These are phyloP conservation scores for Populus davidiana DNA, from an alignment of 345 rosid species.

Conservation along the genomic window DNA sequence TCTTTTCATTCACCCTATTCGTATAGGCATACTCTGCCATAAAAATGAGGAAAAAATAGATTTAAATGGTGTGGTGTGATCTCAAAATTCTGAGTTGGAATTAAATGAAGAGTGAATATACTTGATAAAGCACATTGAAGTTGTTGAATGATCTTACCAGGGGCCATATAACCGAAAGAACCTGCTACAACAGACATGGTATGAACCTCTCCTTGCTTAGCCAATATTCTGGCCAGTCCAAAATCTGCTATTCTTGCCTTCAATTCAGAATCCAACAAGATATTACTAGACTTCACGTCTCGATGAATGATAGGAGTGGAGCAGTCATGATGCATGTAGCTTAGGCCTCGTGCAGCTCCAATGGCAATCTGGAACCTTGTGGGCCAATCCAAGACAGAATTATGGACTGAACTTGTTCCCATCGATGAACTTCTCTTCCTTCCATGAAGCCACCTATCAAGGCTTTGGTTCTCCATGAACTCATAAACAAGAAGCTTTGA, in stretches of 20 bases:
- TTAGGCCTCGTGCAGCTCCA: slow-evolving; percentile 84
- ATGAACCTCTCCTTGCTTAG: slow-evolving; percentile 57
- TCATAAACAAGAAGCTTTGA: slow-evolving; percentile 92
- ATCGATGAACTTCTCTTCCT: slow-evolving; percentile 33
- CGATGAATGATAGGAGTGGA: slow-evolving; percentile 74
- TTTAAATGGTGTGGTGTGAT: not conserved
- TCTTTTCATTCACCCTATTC: slow-evolving; percentile 70
- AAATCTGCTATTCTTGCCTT: slow-evolving; percentile 83
- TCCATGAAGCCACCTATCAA: slow-evolving; percentile 82
- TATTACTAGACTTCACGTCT: slow-evolving; percentile 87
- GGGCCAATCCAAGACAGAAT: slow-evolving; percentile 50
- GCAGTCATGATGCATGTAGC: slow-evolving; percentile 88
- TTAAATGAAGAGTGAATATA: not conserved
- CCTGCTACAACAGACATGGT: slow-evolving; percentile 90
- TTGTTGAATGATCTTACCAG: slow-evolving; percentile 46
- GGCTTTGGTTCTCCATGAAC: slow-evolving; percentile 80
- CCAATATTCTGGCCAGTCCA: slow-evolving; percentile 76
- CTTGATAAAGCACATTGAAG: not conserved
- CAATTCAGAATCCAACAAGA: slow-evolving; percentile 70
- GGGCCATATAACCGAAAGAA: slow-evolving; percentile 83
- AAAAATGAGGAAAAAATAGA: slow-evolving; percentile 3
- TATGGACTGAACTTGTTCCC: slow-evolving; percentile 18
- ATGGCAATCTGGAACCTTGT: slow-evolving; percentile 68
- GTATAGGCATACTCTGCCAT: slow-evolving; percentile 72
- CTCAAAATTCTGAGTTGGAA: not conserved